Conservation (phyloP, 768 basidiomycete species). For the Dioszegia crocea region DNA sequence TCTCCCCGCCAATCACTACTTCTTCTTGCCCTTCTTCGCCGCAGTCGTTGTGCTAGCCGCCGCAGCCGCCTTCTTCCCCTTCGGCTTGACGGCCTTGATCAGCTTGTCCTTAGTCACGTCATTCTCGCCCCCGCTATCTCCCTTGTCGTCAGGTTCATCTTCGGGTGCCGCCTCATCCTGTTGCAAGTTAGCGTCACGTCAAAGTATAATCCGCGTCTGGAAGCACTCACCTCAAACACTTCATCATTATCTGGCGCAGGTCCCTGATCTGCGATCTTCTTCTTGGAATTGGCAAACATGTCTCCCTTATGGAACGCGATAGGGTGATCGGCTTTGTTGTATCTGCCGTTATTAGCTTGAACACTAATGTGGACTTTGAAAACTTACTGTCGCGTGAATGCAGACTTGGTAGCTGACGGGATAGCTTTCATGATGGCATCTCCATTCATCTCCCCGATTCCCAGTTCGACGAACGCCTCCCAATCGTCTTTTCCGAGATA, state of each 20-base stretch:
- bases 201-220: not conserved
- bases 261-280: slow-evolving; percentile 65
- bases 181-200: slow-evolving; percentile 17
- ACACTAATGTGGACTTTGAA: too few relatives aligned
- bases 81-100: slow-evolving; percentile 56
- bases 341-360: slow-evolving; percentile 55
- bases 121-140: slow-evolving; percentile 55
- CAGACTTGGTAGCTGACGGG: slow-evolving; percentile 68
- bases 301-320: slow-evolving; percentile 87
- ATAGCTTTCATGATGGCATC: slow-evolving; percentile 78
- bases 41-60: slow-evolving; percentile 12
- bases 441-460: slow-evolving; percentile 73
- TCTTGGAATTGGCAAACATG: slow-evolving; percentile 69
- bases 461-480: slow-evolving; percentile 92
- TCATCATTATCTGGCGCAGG: slow-evolving; percentile 88
- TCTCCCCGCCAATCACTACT: too few relatives aligned
- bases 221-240: slow-evolving; percentile 67
- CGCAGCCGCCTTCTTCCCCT: slow-evolving; percentile 41
- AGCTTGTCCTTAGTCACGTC: slow-evolving; percentile 60
- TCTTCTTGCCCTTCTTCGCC: slow-evolving; percentile 21
- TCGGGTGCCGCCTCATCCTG: slow-evolving; percentile 51
- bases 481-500: slow-evolving; percentile 90
- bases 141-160: slow-evolving; percentile 57
- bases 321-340: slow-evolving; percentile 83
- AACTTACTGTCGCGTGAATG: slow-evolving; percentile 77